A percentile compares a stretch with the other conserved stretches of the same genome.
Evolutionary conservation across 352 stramenopile genomes (phyloP).

Genomic region (Salisapilia sapeloensis): DNA sequence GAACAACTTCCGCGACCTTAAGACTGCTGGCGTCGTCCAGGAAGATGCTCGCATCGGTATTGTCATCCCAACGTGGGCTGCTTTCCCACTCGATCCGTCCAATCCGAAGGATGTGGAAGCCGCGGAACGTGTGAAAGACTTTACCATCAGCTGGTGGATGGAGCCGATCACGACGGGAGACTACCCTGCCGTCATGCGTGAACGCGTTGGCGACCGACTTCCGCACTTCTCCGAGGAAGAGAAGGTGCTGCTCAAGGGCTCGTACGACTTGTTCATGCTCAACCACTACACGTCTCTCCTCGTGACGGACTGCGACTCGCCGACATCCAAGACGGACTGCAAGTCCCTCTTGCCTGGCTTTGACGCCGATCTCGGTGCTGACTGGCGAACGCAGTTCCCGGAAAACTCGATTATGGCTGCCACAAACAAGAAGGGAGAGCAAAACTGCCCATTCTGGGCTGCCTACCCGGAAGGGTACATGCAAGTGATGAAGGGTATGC

Average conservation of each 20-base stretch:
- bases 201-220: constrained; percentile 33
- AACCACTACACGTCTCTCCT: constrained; percentile 63
- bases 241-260: constrained; percentile 25
- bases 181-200: constrained; percentile 69
- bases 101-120: constrained; percentile 15
- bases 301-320: constrained; percentile 10
- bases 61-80: constrained; percentile 53
- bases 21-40: constrained; percentile 9
- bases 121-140: constrained; percentile 49
- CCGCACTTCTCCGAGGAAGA: constrained; percentile 57
- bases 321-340: constrained; percentile 68
- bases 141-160: constrained; percentile 64
- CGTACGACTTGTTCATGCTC: constrained; percentile 77
- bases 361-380: constrained; percentile 71
- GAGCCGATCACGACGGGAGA: constrained; percentile 70
- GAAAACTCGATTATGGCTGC: constrained; percentile 4
- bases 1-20: constrained; percentile 35
- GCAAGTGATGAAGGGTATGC: constrained; percentile 4
- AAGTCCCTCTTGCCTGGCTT: constrained; percentile 59
- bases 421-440: neutral
- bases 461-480: constrained; percentile 6
- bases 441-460: constrained; percentile 3
- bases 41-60: constrained; percentile 70
- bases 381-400: constrained; percentile 43
- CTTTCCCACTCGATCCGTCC: constrained; percentile 39